Percentiles rank a stretch among this genome's conserved stretches.
phyloP scores from a whole-genome alignment of 805 yeast genomes.

The Candida ponderosae region DNA sequence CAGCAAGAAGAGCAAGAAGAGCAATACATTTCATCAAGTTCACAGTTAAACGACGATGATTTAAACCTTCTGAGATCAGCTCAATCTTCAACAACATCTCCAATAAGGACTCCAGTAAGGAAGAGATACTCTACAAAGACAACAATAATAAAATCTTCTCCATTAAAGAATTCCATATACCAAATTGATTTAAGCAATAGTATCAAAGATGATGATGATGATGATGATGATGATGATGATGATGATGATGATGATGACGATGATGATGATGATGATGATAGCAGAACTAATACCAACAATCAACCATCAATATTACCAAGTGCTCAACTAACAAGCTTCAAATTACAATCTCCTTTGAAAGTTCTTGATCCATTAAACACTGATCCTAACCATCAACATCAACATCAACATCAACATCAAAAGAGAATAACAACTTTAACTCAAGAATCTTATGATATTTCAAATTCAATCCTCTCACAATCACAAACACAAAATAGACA shows the following conservation, averaged over 20 bases:
- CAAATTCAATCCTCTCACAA: constrained; percentile 9
- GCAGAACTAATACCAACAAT: neutral
- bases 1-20: no score
- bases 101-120: no score
- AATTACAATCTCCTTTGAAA: constrained; percentile 16
- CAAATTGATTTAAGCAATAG: no score
- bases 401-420: constrained; percentile 9
- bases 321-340: constrained; percentile 19
- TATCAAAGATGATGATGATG: no score
- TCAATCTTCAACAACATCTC: no score
- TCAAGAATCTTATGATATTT: constrained; percentile 13
- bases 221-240: no score
- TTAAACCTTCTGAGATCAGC: no score
- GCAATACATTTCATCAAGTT: no score
- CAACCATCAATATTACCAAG: constrained; percentile 3
- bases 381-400: no score
- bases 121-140: no score
- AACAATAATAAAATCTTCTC: no score
- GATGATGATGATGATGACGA: neutral
- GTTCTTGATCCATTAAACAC: constrained; percentile 1
- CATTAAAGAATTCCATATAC: no score
- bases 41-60: neutral
- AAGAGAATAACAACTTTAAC: constrained; percentile 2
- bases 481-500: constrained; percentile 1
- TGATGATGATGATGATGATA: neutral